Evolutionary conservation across 2,329 filamentous ascomycete species (phyloP), one percentile per base, ranked within the genome.

Genomic region (Penicillium sp.): DNA sequence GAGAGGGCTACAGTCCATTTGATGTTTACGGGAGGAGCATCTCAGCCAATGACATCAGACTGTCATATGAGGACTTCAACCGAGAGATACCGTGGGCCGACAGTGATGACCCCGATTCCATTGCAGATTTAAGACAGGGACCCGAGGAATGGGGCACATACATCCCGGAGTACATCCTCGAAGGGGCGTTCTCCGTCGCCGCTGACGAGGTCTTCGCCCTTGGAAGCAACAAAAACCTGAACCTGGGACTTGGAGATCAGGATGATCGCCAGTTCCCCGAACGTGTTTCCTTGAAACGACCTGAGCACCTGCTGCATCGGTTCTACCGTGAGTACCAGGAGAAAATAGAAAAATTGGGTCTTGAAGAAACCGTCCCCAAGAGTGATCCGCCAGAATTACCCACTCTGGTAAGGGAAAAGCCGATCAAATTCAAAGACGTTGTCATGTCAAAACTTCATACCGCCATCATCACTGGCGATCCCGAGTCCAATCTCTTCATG

Each of bases 191-290:
- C 24, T 71, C 69, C 62, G 62, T 87, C 24, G 71, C 78, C 21
- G 93, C 91, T 8, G 90, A 96, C 65, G 94, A 99, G 68, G 77
- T 97, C 1, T 97, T 91, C 66, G 88, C 91, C 1, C 97, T 97
- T 73, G 94, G 94, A 46, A 97, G 92, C 74, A 99, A 97, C 75
- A 95, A 94, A 68, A 99, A 99, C 63, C 76, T 96, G 9, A 94
- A 90, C 0, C 82, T 99, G 21, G 94, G 94, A 1, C 88, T 97
- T 56, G 92, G 92, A n/a, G 92, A 99, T 68, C 88, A 95, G 66
- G 92, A 97, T 70, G 93, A 99, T 68, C 86, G 94, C 3, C 92
- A 97, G 60, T 96, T 88, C 65, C 94, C 94, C 0, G 94, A 97
- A 70, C 88, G 91, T 9, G 85, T 97, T 10, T 78, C 81, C 31